Evolutionary conservation across 306 rosid genomes (phyloP), one percentile per base, ranked within the genome.

Genomic region (Pyrus communis): DNA sequence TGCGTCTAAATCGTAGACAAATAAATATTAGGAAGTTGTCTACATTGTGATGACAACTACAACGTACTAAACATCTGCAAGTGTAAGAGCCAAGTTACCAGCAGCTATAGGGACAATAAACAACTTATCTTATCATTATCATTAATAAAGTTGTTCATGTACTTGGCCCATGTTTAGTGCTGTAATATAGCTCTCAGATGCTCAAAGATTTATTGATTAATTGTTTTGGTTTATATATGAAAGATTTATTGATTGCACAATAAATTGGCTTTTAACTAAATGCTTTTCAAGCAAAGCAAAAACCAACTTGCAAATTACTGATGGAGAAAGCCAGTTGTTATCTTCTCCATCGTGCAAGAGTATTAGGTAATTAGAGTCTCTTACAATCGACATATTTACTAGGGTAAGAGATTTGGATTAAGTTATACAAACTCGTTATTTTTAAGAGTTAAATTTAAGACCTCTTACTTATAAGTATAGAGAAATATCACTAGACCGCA

Each of bases 41-140:
- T 58, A 15, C 76, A 73, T 76, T 83, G 87, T 81, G 82, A 82
- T 46, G 77, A 74, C 82, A 83, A 74, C 87, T 68, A 80, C 63
- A 78, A 79, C 65, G 80, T 78, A 42, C 69, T 69, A 25, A 51
- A 64, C 13, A 35, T 66, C 70, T 35, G 49, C 15, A 66, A 66
- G 23, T 21, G 27, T 66, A 35, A 4, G 70, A 14, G 5, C 70
- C 46, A 66, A 33, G 69, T 64, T 18, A 64, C 25, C 42, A 64
- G 12, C 11, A 64, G 3, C 12, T 7, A 33, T 9, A 43, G 78
- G 71, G 43, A 42, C 78, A 31, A 64, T 38, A 8, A 11, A n/a
- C 61, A 38, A 21, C 76, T 13, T 12, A 42, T 10, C 7, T 42
- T 9, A 42, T 42, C 45, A 57, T 73, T 43, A 19, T 86, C 67